Conservation (phyloP, 805 yeast species). For the Lachancea lanzarotensis region DNA sequence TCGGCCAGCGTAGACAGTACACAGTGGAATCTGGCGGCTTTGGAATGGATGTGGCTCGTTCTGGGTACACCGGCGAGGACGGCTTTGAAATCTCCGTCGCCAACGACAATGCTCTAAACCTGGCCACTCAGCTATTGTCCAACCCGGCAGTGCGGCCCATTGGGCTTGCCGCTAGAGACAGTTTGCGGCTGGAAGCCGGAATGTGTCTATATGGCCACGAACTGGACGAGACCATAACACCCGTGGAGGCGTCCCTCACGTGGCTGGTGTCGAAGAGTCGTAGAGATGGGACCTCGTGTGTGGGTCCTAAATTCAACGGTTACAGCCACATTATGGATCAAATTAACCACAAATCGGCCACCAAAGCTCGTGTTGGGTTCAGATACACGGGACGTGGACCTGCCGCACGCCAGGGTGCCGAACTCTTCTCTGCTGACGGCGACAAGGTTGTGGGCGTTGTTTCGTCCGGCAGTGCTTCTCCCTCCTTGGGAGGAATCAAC, state of each 20-base stretch:
- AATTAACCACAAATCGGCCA: conserved; percentile 54
- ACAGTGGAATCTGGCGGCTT: conserved; percentile 33
- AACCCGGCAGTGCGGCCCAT: conserved; percentile 65
- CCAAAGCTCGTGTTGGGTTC: conserved; percentile 67
- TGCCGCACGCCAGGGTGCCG: conserved; percentile 79
- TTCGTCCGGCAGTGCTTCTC: conserved; percentile 62
- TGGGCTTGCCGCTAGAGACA: conserved; percentile 97
- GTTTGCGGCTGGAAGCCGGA: conserved; percentile 93
- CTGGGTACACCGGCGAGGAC: conserved; percentile 98
- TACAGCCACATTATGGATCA: conserved; percentile 61
- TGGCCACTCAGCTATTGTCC: conserved; percentile 53
- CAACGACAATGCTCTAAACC: conserved; percentile 46
- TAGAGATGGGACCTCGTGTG: conserved; percentile 39
- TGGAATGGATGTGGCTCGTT: conserved; percentile 75
- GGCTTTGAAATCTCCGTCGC: conserved; percentile 91
- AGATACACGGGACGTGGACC: conserved; percentile 64
- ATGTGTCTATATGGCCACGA: conserved; percentile 97
- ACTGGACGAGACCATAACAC: conserved; percentile 69
- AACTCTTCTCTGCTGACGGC: conserved; percentile 52
- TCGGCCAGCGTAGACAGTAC: conserved; percentile 50
- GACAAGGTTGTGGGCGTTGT: conserved; percentile 47
- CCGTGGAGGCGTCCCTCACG: conserved; percentile 79
- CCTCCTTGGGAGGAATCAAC: conserved; percentile 62
- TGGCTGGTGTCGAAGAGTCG: conserved; percentile 87
- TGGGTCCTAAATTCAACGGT: conserved; percentile 59